phyloP scores from a whole-genome alignment of 495 filamentous ascomycete species.

The Tuber aestivum region DNA sequence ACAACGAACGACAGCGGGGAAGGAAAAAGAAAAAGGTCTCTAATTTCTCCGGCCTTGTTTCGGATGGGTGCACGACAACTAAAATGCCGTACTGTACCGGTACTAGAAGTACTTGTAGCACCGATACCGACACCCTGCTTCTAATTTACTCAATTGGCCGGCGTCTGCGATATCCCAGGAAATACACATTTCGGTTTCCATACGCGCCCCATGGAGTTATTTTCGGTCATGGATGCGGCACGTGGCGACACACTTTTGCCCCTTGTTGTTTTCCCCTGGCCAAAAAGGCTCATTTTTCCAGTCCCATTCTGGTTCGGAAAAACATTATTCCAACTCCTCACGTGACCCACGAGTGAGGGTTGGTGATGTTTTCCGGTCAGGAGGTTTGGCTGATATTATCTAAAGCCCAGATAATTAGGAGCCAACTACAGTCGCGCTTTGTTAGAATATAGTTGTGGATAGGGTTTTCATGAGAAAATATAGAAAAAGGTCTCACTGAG shows the following conservation, averaged over 20 bases:
- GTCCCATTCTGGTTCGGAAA: background rate
- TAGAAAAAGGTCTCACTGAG: background rate
- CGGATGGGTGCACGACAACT: background rate
- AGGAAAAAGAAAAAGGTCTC: background rate
- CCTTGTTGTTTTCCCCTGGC: background rate
- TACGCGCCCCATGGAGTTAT: background rate
- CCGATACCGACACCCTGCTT: no score
- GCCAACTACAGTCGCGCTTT: background rate
- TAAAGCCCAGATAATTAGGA: background rate
- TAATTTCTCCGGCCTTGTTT: background rate
- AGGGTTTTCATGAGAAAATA: background rate
- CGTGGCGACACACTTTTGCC: background rate
- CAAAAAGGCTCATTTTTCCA: background rate
- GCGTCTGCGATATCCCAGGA: background rate
- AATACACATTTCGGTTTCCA: background rate
- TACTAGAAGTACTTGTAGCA: background rate
- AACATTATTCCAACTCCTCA: background rate
- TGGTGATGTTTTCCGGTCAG: background rate
- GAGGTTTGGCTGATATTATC: background rate
- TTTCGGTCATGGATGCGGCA: background rate
- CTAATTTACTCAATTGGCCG: background rate
- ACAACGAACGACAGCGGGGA: constrained; percentile 22
- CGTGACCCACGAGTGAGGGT: background rate
- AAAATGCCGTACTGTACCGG: background rate
- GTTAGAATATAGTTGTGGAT: background rate